Evolutionary conservation across 148 eudicot genomes (phyloP), one percentile per base, ranked within the genome.

Genomic region (Amaranthus cruentus): DNA sequence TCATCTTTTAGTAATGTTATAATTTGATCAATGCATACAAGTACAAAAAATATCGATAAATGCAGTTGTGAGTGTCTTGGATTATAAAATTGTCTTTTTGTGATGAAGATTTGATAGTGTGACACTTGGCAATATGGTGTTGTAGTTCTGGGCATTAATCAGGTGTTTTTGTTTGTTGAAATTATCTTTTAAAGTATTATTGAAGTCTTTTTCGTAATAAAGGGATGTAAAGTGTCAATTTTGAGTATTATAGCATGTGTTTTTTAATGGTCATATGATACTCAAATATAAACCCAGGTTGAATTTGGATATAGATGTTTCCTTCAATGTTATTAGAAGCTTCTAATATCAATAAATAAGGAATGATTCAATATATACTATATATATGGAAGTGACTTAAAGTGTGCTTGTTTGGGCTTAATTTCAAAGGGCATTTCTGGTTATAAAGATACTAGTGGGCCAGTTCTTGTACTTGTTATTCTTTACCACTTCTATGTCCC

Each of bases 81-180:
- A 49, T 66, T 66, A 42, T 66, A 66, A 42, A 49, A 76, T 76
- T 69, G 64, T 47, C 47, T 6, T 57, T 55, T 9, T 71, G 38
- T 70, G 47, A 28, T 28, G 14, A 47, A 47, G 54, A 52, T 51
- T 44, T 50, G 61, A 51, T 67, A 1, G 60, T 38, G 5, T 56
- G 51, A 73, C 72, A 78, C 68, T 58, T 73, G 76, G 76, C 72
- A n/a, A 44, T 51, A 65, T 72, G 14, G 42, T 72, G 10, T 11
- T 28, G 6, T 54, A 43, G 38, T 28, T 28, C 38, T 28, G 38
- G 38, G 65, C 38, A 9, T 15, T 18, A 44, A 62, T 49, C 48
- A 46, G 2, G 43, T 9, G 49, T 9, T 52, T 53, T 52, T 28
- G 38, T 28, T 28, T 28, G 38, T 28, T 28, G 38, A 28, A 28